A percentile compares a stretch with the other conserved stretches of the same genome.
These are phyloP conservation scores for Heliamphora exappendiculata DNA, from an alignment of 148 eudicot species.

Conservation along the genomic window DNA sequence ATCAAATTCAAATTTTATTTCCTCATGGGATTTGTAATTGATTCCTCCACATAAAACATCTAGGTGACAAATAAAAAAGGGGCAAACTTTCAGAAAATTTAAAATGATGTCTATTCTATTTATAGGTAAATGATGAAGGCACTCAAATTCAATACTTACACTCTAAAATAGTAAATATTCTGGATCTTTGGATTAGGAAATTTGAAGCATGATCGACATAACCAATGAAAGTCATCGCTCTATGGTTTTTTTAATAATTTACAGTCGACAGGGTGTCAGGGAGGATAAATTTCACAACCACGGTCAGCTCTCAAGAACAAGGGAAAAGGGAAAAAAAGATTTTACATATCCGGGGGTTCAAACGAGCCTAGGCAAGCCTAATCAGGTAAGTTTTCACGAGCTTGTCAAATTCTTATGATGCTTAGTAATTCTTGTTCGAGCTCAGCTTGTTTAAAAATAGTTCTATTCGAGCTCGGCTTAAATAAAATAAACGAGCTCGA, in stretches of 20 bases:
- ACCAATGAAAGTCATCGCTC: neutral
- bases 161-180: neutral
- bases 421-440: too few species aligned
- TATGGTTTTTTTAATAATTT: neutral
- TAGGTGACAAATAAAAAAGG: neutral
- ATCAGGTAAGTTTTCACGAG: too few species aligned
- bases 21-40: neutral
- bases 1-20: neutral
- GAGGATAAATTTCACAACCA: neutral
- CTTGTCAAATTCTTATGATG: too few species aligned
- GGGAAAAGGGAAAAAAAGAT: neutral
- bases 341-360: neutral
- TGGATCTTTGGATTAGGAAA: neutral
- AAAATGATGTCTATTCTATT: neutral
- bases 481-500: too few species aligned
- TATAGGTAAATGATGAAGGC: neutral
- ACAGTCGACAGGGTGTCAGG: neutral
- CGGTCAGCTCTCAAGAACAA: neutral
- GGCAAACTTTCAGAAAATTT: neutral
- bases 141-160: neutral
- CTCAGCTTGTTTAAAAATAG: too few species aligned
- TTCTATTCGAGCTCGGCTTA: too few species aligned
- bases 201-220: neutral
- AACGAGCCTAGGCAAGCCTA: too few species aligned
- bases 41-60: neutral